Base-by-base conservation (phyloP, 23 red algal genomes). In the Gracilaria vermiculophylla region DNA sequence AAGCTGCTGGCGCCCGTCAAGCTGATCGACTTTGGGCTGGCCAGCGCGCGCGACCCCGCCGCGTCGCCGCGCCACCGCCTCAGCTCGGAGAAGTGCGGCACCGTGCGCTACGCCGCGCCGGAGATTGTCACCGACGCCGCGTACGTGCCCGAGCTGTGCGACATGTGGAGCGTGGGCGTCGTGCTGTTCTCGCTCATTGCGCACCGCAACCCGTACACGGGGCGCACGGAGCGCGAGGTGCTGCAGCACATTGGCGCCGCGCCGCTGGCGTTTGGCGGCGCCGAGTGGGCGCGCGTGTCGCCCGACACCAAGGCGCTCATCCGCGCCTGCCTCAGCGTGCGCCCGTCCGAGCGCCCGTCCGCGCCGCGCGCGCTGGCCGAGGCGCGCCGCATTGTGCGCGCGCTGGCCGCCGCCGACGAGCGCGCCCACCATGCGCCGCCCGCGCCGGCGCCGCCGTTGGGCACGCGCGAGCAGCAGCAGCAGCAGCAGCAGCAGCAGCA, bases 151-250 rank as follows among this genome's bases (percentile, higher is more conserved):
- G 90, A 95, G 81, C 74, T 81, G 33, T 88, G 79, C 13, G 96
- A 98, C 42, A 92, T 98, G 15, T 98, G 96, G 96, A 95, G 96
- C 47, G 73, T 86, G 5, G 96, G 96, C 11, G 74, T 98, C 17
- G 96, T 98, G 16, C 70, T 98, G 27, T 98, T 92, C 69, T 88
- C 96, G 0, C 90, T 95, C 78, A 81, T 94, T 23, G 81, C 91
- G 13, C 76, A 90, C 40, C 72, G 90, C 42, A 84, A 88, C 51
- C 96, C 96, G 53, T 98, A 92, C 62, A 79, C 75, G 8, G 89
- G 70, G 19, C 61, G 61, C 55, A 83, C 76, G 29, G 76, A 92
- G 60, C 75, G 57, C 21, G 78, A 92, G 53, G 78, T 81, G 25
- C 60, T 92, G 41, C 45, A 72, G 35, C 75, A 81, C 33, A 91